These are phyloP conservation scores for Aspergillus conjunctus DNA, from an alignment of 495 filamentous ascomycete genomes.

Conservation along the genomic window DNA sequence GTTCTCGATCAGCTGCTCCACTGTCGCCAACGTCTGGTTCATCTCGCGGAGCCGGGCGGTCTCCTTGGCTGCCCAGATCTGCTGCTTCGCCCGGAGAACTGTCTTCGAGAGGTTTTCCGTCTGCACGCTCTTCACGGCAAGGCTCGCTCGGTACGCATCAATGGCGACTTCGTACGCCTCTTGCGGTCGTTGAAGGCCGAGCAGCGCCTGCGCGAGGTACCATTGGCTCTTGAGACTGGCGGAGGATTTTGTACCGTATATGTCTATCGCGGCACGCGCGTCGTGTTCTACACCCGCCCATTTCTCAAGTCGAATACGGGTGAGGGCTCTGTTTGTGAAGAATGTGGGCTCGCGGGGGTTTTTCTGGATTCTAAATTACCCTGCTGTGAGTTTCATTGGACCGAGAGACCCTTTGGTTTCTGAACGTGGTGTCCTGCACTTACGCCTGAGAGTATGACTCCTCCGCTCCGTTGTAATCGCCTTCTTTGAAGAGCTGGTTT, in stretches of 20 bases:
- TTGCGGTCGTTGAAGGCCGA: constrained; percentile 70
- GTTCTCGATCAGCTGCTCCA: constrained; percentile 52
- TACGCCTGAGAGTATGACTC: constrained; percentile 84
- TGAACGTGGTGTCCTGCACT: constrained; percentile 27
- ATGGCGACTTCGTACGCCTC: constrained; percentile 73
- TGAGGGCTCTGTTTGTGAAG: constrained; percentile 87
- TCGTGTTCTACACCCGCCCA: constrained; percentile 81
- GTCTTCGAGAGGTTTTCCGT: constrained; percentile 64
- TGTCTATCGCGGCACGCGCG: constrained; percentile 70
- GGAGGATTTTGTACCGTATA: constrained; percentile 56
- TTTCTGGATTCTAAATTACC: constrained; percentile 44
- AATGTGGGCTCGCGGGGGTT: constrained; percentile 51
- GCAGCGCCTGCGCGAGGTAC: constrained; percentile 81
- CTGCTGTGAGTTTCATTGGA: neutral
- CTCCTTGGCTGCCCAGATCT: constrained; percentile 51
- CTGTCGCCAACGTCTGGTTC: constrained; percentile 47
- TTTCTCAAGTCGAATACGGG: constrained; percentile 68
- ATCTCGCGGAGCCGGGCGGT: constrained; percentile 49
- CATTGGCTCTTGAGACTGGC: constrained; percentile 74
- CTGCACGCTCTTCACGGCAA: constrained; percentile 58
- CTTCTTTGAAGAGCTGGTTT: constrained; percentile 59
- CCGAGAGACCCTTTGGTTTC: too few species aligned
- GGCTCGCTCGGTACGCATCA: constrained; percentile 72
- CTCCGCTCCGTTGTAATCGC: constrained; percentile 76
- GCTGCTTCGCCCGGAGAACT: constrained; percentile 80